A percentile compares a stretch with the other conserved stretches of the same genome.
Evolutionary conservation across 2,329 filamentous ascomycete genomes (phyloP).

Genomic region (Cadophora luteo-olivacea): DNA sequence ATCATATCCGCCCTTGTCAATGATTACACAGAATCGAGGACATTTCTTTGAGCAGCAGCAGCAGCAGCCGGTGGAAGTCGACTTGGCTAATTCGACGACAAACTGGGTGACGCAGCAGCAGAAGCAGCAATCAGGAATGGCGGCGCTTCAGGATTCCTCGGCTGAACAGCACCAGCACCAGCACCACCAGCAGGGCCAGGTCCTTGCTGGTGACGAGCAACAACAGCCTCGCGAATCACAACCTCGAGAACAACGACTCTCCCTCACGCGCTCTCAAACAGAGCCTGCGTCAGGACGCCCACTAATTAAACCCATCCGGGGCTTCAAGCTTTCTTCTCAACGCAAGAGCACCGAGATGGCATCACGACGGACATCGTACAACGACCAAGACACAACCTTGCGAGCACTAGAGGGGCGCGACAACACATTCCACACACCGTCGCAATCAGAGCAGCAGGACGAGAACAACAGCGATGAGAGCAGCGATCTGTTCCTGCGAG

Average conservation of each 20-base stretch:
- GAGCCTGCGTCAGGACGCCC: constrained; percentile 31
- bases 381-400: constrained; percentile 40
- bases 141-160: constrained; percentile 16
- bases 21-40: constrained; percentile 38
- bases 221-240: constrained; percentile 15
- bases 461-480: constrained; percentile 43
- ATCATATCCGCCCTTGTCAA: constrained; percentile 36
- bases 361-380: constrained; percentile 30
- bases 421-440: constrained; percentile 21
- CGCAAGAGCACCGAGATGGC: constrained; percentile 38
- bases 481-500: constrained; percentile 43
- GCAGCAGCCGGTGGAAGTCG: constrained; percentile 24
- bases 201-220: constrained; percentile 20
- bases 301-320: constrained; percentile 40
- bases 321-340: constrained; percentile 39
- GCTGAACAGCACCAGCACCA: background rate
- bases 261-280: constrained; percentile 24
- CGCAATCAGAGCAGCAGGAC: constrained; percentile 37
- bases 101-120: constrained; percentile 42
- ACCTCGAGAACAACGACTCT: constrained; percentile 19
- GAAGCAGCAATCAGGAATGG: constrained; percentile 33
- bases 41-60: constrained; percentile 18
- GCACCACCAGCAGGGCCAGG: background rate
- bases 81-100: constrained; percentile 35
- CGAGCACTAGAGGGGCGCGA: constrained; percentile 38